These are phyloP conservation scores for Parathielavia hyrcaniae DNA, from an alignment of 495 filamentous ascomycete genomes.

Conservation along the genomic window DNA sequence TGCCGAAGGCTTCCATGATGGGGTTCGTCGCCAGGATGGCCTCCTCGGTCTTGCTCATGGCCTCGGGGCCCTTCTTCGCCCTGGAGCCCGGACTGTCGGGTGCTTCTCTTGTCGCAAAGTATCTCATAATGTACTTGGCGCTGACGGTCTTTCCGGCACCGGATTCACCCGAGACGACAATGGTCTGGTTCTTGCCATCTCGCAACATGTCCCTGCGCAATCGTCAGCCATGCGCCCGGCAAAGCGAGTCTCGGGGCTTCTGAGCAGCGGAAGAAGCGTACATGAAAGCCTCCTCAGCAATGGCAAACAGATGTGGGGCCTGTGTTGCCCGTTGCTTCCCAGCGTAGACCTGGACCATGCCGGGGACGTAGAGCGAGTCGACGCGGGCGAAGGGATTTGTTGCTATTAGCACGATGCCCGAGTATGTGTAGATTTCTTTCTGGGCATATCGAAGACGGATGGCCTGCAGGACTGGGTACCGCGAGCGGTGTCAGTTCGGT, in stretches of 20 bases:
- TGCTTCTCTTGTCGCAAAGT: conserved; percentile 96
- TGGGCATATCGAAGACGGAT: conserved; percentile 97
- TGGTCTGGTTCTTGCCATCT: conserved; percentile 92
- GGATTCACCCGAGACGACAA: conserved; percentile 97
- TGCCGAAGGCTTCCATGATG: conserved; percentile 99
- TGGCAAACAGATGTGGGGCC: conserved; percentile 96
- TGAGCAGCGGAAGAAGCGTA: conserved; percentile 41
- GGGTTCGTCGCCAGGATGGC: conserved; percentile 97
- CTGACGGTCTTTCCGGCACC: conserved; percentile 98
- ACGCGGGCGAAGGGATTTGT: conserved; percentile 98
- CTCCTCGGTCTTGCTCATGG: conserved; percentile 97
- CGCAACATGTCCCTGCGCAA: conserved; percentile 87
- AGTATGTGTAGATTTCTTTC: conserved; percentile 99
- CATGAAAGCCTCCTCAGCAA: conserved; percentile 98
- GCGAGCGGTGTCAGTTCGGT: conserved; percentile 39
- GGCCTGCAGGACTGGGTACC: conserved; percentile 75
- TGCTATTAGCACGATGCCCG: conserved; percentile 95
- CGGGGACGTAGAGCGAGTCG: conserved; percentile 96
- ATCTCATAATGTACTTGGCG: conserved; percentile 99
- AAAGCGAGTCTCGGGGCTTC: background rate
- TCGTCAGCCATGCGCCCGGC: conserved; percentile 5
- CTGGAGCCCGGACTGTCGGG: conserved; percentile 80
- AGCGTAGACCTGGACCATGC: conserved; percentile 98
- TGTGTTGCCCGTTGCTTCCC: conserved; percentile 94
- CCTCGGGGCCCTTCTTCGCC: conserved; percentile 68